These are phyloP conservation scores for Alternaria postmessia DNA, from an alignment of 2,329 filamentous ascomycete species.

Conservation along the genomic window DNA sequence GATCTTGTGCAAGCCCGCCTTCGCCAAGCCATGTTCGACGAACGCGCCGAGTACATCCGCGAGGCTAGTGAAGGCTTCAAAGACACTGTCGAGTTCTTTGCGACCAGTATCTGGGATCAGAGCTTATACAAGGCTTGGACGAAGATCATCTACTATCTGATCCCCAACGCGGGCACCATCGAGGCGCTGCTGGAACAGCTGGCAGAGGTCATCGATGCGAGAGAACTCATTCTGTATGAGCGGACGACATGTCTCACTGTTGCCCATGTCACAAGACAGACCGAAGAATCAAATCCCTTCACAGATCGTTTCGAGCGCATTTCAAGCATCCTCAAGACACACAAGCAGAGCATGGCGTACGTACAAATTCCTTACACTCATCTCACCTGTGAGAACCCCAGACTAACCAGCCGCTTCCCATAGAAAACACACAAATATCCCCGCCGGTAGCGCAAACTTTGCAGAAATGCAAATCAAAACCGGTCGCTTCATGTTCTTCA, in stretches of 20 bases:
- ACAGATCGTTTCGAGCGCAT: constrained; percentile 93
- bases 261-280: constrained; percentile 83
- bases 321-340: constrained; percentile 97
- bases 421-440: constrained; percentile 78
- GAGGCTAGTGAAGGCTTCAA: constrained; percentile 76
- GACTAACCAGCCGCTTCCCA: constrained; percentile 30
- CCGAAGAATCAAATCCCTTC: constrained; percentile 82
- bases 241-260: constrained; percentile 95
- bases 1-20: constrained; percentile 85
- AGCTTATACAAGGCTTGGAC: constrained; percentile 98
- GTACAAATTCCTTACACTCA: constrained; percentile 43
- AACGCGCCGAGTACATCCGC: constrained; percentile 79
- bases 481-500: constrained; percentile 87
- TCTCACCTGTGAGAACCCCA: not conserved
- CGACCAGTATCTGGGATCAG: constrained; percentile 98
- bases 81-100: constrained; percentile 77
- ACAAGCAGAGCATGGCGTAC: constrained; percentile 79
- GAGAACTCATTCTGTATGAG: constrained; percentile 95
- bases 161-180: constrained; percentile 90
- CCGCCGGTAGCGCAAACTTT: constrained; percentile 83
- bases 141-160: constrained; percentile 94
- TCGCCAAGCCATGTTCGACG: constrained; percentile 83
- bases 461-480: constrained; percentile 83
- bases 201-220: constrained; percentile 85
- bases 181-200: constrained; percentile 85